phyloP scores from a whole-genome alignment of 2,329 filamentous ascomycete genomes.

The Coniochaeta sp. region DNA sequence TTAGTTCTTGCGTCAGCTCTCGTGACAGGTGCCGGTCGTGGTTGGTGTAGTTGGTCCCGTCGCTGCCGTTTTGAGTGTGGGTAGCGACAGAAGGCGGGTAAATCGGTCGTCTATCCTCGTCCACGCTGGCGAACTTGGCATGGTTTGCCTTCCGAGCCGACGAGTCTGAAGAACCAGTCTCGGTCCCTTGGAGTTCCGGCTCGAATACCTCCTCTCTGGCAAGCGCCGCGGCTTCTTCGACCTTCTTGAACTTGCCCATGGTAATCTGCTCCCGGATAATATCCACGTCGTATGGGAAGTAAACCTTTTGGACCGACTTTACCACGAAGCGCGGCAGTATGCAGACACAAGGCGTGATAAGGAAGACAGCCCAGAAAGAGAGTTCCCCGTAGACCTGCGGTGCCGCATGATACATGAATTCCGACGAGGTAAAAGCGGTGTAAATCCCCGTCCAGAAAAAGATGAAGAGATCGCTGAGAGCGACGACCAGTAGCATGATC shows the following conservation, averaged over 20 bases:
- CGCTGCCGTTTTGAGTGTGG: slow-evolving; percentile 86
- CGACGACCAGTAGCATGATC: slow-evolving; percentile 79
- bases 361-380: slow-evolving; percentile 79
- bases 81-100: slow-evolving; percentile 88
- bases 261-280: slow-evolving; percentile 90
- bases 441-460: slow-evolving; percentile 97
- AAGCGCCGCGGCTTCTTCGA: slow-evolving; percentile 26
- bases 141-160: slow-evolving; percentile 49
- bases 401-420: slow-evolving; percentile 66
- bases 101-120: slow-evolving; percentile 86
- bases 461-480: slow-evolving; percentile 76
- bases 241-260: slow-evolving; percentile 72
- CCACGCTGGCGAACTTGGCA: slow-evolving; percentile 52
- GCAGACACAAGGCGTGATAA: slow-evolving; percentile 74
- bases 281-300: slow-evolving; percentile 86
- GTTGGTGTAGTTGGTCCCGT: slow-evolving; percentile 80
- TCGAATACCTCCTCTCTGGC: slow-evolving; percentile 29
- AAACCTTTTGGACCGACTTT: slow-evolving; percentile 90
- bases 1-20: slow-evolving; percentile 33
- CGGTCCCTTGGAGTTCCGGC: slow-evolving; percentile 22
- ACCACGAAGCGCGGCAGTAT: slow-evolving; percentile 79
- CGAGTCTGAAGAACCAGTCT: slow-evolving; percentile 51
- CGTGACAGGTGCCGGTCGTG: slow-evolving; percentile 51
- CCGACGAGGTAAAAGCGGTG: slow-evolving; percentile 41
- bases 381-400: slow-evolving; percentile 72